Percentiles rank a stretch among this genome's conserved stretches.
Conservation (phyloP, 768 basidiomycete genomes). For the Suillus occidentalis region DNA sequence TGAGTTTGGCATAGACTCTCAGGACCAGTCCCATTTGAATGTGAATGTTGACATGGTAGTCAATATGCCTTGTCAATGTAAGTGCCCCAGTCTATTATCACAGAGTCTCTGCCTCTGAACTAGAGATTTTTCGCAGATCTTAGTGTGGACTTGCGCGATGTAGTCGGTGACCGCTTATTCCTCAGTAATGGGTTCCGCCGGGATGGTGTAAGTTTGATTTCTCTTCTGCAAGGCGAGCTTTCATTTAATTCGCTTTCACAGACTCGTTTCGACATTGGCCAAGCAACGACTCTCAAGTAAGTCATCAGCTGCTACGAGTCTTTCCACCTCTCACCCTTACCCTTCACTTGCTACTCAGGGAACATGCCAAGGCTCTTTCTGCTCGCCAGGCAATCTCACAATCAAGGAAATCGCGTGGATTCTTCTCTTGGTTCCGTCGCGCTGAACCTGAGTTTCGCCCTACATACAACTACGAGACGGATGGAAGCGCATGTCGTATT, state of each 20-base stretch:
- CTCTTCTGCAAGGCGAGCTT: not conserved
- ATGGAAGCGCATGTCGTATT: conserved; percentile 81
- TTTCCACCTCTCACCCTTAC: not conserved
- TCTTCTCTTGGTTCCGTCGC: conserved; percentile 58
- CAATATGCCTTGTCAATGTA: conserved; percentile 91
- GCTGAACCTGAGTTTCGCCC: conserved; percentile 56
- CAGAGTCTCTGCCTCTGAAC: conserved; percentile 4
- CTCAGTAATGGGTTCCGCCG: conserved; percentile 77
- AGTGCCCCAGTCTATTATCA: conserved; percentile 32
- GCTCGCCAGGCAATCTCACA: conserved; percentile 69
- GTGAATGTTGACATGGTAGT: conserved; percentile 93
- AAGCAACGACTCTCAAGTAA: conserved; percentile 72
- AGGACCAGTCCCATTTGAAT: conserved; percentile 60
- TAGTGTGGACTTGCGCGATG: conserved; percentile 87
- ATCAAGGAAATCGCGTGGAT: conserved; percentile 72
- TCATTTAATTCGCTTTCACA: conserved; percentile 24
- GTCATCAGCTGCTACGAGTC: conserved; percentile 13
- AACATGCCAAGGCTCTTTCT: conserved; percentile 65
- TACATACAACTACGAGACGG: conserved; percentile 66
- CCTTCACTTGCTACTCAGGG: conserved; percentile 35
- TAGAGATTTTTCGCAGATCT: conserved; percentile 51
- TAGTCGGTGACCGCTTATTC: conserved; percentile 88
- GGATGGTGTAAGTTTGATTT: conserved; percentile 65
- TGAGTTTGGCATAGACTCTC: conserved; percentile 82
- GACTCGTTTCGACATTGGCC: conserved; percentile 80